A percentile compares a stretch with the other conserved stretches of the same genome.
Evolutionary conservation across 306 rosid genomes (phyloP).

Genomic region (Cucumis cinereus): DNA sequence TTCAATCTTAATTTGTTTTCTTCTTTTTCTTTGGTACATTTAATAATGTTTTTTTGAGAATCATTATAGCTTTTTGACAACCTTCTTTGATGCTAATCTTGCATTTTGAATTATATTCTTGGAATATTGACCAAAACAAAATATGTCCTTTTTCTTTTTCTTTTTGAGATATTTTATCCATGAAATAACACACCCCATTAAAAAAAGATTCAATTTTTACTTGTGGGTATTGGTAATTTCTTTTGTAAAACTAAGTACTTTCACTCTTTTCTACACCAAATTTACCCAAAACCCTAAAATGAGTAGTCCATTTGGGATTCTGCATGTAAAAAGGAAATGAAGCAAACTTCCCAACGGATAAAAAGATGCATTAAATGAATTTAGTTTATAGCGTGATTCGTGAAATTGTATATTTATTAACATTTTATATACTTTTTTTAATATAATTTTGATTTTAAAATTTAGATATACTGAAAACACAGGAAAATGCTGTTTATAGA

Average conservation of each 20-base stretch:
- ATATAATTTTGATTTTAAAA: too few species aligned
- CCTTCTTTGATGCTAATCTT: not conserved
- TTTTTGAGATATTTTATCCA: not conserved
- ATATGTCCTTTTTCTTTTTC: not conserved
- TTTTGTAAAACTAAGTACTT: not conserved
- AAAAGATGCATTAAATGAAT: too few species aligned
- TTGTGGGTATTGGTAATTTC: not conserved
- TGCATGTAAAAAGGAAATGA: not conserved
- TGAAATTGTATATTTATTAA: too few species aligned
- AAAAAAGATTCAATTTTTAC: not conserved
- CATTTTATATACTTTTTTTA: too few species aligned
- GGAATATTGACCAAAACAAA: not conserved
- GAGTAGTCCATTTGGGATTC: not conserved
- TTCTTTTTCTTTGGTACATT: not conserved
- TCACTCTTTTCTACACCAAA: not conserved
- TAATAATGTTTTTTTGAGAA: not conserved
- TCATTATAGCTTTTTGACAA: not conserved
- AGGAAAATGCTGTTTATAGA: too few species aligned
- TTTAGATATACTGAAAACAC: too few species aligned
- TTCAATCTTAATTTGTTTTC: not conserved
- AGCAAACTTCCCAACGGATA: not conserved
- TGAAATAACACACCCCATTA: not conserved
- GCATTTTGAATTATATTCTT: not conserved
- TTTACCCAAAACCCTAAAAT: not conserved
- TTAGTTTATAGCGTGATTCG: too few species aligned